Base-by-base conservation (phyloP, 2,329 filamentous ascomycete species). In the Daldinia sp. region DNA sequence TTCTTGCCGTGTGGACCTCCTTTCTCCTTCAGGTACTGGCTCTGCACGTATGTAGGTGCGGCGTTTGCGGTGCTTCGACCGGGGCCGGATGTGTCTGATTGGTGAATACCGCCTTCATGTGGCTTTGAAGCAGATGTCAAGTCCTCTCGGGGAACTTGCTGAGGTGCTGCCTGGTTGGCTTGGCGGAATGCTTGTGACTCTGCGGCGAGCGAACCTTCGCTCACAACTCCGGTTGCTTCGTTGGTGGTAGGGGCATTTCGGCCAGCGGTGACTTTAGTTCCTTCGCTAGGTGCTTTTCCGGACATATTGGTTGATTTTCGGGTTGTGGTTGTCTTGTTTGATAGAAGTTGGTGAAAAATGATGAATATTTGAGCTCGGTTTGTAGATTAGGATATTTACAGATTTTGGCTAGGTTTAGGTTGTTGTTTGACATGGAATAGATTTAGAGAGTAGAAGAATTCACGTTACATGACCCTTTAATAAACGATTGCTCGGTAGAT, bases 121-220 rank as follows among this genome's bases (percentile, higher is more conserved):
- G 73, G 26, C 58, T 66, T 60, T 18, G 71, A 35, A n/a, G 63
- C 28, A 2, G 64, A 56, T 56, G 65, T 70, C 33, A 69, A 39
- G 44, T 67, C 44, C 51, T 74, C 20, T 84, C 90, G 37, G 84
- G 87, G 53, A 84, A 83, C n/a, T 74, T 72, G 46, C 86, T 86
- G 7, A 82, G 82, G 81, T 5, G 83, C 78, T 44, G 85, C 93
- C 12, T 79, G 81, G 71, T 91, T 92, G 64, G 85, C 85, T 23
- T 82, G 73, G 53, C 83, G 81, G 66, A 88, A 80, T 23, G 74
- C 60, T 20, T 74, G 62, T 0, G 92, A 96, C 75, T 95, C 90
- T 65, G 89, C 90, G 10, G 93, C 93, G 4, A 97, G 88, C 6
- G 92, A 95, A 79, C 91, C 92, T 13, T 86, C 82, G 50, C 86